phyloP scores from a whole-genome alignment of 2,329 filamentous ascomycete genomes.

The Plenodomus biglobosus region DNA sequence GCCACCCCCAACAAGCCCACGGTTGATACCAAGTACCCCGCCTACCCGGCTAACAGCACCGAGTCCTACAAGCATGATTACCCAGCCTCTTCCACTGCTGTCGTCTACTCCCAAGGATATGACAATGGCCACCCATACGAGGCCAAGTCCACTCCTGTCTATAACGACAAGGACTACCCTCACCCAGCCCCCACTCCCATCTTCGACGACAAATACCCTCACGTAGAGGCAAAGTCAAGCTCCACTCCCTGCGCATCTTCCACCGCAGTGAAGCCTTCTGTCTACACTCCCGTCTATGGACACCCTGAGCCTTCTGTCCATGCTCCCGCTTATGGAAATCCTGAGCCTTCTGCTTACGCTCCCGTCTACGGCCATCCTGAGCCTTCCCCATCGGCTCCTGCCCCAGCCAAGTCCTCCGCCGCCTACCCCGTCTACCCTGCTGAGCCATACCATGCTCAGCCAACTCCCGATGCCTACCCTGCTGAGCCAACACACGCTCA shows the following conservation, averaged over 20 bases:
- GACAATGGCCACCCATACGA: background rate
- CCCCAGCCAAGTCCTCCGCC: background rate
- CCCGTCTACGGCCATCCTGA: too few species aligned
- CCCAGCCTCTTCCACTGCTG: constrained; percentile 1
- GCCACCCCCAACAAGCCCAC: constrained; percentile 10
- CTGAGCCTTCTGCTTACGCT: background rate
- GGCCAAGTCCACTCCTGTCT: constrained; percentile 1
- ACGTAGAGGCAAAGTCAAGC: background rate
- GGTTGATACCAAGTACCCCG: constrained; percentile 7
- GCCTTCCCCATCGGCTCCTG: too few species aligned
- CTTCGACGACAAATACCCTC: background rate
- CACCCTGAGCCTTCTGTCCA: background rate
- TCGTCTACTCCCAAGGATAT: background rate
- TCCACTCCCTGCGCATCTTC: too few species aligned
- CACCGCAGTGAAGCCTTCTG: background rate
- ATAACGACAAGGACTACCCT: constrained; percentile 4
- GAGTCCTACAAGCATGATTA: background rate
- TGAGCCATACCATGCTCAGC: background rate
- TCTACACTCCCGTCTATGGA: background rate
- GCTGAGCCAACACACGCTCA: too few species aligned
- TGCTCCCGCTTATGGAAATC: background rate
- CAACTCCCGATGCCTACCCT: too few species aligned
- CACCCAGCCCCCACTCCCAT: constrained; percentile 4
- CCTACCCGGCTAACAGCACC: constrained; percentile 1
- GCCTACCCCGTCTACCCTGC: background rate